Evolutionary conservation across 306 rosid species (phyloP).

Genomic region (Dalbergia cochinchinensis): DNA sequence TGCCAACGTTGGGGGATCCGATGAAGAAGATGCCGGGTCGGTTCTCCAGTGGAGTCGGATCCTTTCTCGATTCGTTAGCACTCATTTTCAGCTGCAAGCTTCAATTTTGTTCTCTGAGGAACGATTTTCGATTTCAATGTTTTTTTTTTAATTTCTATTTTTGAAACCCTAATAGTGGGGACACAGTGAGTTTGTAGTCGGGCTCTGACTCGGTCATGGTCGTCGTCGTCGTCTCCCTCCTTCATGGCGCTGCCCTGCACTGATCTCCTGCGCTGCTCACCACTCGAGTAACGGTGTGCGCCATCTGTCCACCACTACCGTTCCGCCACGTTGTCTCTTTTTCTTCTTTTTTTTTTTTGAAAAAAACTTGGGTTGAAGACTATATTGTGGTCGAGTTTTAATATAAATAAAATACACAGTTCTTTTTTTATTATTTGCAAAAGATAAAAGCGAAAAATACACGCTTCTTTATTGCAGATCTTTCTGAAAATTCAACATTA

Average conservation of each 20-base stretch:
- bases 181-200: not conserved
- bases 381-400: too few relatives aligned
- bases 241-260: not conserved
- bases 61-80: conserved; percentile 33
- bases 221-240: conserved; percentile 8
- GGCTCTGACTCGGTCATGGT: not conserved
- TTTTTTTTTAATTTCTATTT: not conserved
- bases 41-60: conserved; percentile 53
- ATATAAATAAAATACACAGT: too few relatives aligned
- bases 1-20: conserved; percentile 74
- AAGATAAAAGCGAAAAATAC: too few relatives aligned
- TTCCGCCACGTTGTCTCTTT: not conserved
- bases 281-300: not conserved
- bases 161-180: conserved; percentile 32
- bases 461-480: too few relatives aligned
- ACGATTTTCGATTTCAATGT: not conserved
- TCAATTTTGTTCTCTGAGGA: not conserved
- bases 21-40: conserved; percentile 68
- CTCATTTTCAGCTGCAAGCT: conserved; percentile 21
- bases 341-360: too few relatives aligned
- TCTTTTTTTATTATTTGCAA: too few relatives aligned
- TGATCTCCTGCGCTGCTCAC: not conserved
- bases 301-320: not conserved
- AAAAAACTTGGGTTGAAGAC: too few relatives aligned
- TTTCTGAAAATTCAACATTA: too few relatives aligned